Conservation (phyloP, 371 early-diverging fungal genomes). For the Apophysomyces trapeziformis region DNA sequence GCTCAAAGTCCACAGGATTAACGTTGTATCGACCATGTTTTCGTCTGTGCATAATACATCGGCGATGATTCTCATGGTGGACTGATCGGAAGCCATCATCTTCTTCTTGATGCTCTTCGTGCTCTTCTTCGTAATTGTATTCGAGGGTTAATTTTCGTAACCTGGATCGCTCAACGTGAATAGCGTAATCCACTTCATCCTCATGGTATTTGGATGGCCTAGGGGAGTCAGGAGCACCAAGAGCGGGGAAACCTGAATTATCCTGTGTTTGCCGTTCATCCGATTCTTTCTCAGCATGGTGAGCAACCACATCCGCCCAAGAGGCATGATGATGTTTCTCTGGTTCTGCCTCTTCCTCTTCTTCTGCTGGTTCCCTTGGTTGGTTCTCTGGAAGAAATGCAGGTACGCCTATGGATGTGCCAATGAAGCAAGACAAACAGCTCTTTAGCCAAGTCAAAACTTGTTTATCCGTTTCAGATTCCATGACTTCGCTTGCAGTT, state of each 20-base stretch:
- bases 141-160: conserved; percentile 14
- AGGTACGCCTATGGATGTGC: conserved; percentile 21
- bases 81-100: conserved; percentile 15
- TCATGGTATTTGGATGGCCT: conserved; percentile 9
- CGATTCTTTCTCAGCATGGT: conserved; percentile 11
- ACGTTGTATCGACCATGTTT: conserved; percentile 2
- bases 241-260: conserved; percentile 15
- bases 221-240: conserved; percentile 7
- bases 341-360: conserved; percentile 15
- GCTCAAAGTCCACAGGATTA: conserved; percentile 18
- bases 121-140: not conserved
- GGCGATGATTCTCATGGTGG: not conserved
- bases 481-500: conserved; percentile 40
- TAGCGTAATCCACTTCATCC: conserved; percentile 19
- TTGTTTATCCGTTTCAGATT: conserved; percentile 46
- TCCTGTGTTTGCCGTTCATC: conserved; percentile 6
- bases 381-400: conserved; percentile 20
- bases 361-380: not conserved
- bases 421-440: conserved; percentile 18
- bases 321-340: conserved; percentile 19
- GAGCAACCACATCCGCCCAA: conserved; percentile 40
- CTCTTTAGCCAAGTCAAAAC: conserved; percentile 29
- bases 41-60: conserved; percentile 6
- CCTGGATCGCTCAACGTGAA: conserved; percentile 21
- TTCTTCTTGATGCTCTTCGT: conserved; percentile 10